Conservation (phyloP, 2,329 filamentous ascomycete genomes). For the Fusarium foetens region DNA sequence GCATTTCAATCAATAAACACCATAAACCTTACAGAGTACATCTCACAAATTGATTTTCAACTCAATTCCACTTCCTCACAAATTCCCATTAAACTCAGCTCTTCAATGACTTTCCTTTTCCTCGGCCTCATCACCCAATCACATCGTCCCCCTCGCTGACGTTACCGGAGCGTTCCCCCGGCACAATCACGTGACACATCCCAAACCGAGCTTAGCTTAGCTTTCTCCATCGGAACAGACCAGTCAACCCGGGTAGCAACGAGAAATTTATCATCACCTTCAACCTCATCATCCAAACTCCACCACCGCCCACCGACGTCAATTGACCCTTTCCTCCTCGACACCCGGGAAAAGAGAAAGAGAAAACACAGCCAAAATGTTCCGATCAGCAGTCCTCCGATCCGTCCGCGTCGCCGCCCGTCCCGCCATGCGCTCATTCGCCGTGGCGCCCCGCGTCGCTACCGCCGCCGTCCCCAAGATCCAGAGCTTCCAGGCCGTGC, state of each 20-base stretch:
- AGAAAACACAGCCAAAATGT: constrained; percentile 68
- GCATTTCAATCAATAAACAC: neutral
- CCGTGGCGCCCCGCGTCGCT: constrained; percentile 67
- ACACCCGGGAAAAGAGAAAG: neutral
- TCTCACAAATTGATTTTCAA: neutral
- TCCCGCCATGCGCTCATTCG: constrained; percentile 68
- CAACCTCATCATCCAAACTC: constrained; percentile 28
- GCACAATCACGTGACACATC: constrained; percentile 39
- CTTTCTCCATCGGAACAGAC: constrained; percentile 30
- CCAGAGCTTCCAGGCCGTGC: constrained; percentile 73
- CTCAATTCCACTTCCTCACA: neutral
- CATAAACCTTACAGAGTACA: neutral
- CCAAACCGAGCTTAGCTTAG: constrained; percentile 43
- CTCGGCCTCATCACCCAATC: constrained; percentile 32
- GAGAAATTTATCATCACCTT: constrained; percentile 59
- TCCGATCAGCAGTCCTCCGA: constrained; percentile 87
- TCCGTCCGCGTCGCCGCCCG: constrained; percentile 65
- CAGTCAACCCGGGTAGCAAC: constrained; percentile 48
- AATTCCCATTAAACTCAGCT: neutral
- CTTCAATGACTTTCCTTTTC: neutral
- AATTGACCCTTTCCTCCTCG: constrained; percentile 29
- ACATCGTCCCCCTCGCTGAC: constrained; percentile 26
- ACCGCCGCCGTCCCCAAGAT: constrained; percentile 69
- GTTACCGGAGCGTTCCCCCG: constrained; percentile 11
- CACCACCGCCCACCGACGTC: constrained; percentile 16